Evolutionary conservation across 352 stramenopile genomes (phyloP), one percentile per base, ranked within the genome.

Genomic region (Phytophthora capsici): DNA sequence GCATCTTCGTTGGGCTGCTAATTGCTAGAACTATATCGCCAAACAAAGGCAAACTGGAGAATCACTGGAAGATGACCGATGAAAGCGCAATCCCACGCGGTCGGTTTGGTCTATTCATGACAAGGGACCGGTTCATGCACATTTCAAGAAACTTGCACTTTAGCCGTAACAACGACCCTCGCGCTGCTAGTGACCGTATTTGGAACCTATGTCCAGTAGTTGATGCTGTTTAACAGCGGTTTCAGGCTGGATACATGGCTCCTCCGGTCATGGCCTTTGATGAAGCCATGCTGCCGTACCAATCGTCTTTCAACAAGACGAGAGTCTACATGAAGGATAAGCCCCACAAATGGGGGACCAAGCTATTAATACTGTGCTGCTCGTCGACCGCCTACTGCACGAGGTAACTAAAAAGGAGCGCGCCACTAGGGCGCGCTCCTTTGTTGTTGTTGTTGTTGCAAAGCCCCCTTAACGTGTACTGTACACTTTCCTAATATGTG

Each of bases 331-430:
- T 56, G 16, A n/a, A n/a, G n/a, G n/a, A n/a, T n/a, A n/a, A n/a
- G n/a, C n/a, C n/a, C n/a, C 48, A 55, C 17, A 55, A 56, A 19
- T 56, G 48, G 48, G 32, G 32, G 14, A 46, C 48, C 17, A 56
- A 45, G 19, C n/a, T 56, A 5, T 56, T 56, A 17, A 46, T 46
- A 30, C 6, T 56, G 17, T 56, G 48, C 32, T 56, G 48, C 34
- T 56, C 48, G 13, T 10, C 7, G 13, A 13, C 28, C 12, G 48
- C 48, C 5, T 55, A 55, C 30, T 55, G 28, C 32, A 55, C 43
- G 4, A 22, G 38, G n/a, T n/a, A n/a, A n/a, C n/a, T n/a, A n/a
- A n/a, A n/a, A n/a, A n/a, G n/a, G n/a, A n/a, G n/a, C n/a, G n/a
- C 14, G 52, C 25, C 32, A 13, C 41, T 38, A 38, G 14, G 16